Evolutionary conservation across 2,329 filamentous ascomycete species (phyloP), one percentile per base, ranked within the genome.

Genomic region (Alternaria alternata): DNA sequence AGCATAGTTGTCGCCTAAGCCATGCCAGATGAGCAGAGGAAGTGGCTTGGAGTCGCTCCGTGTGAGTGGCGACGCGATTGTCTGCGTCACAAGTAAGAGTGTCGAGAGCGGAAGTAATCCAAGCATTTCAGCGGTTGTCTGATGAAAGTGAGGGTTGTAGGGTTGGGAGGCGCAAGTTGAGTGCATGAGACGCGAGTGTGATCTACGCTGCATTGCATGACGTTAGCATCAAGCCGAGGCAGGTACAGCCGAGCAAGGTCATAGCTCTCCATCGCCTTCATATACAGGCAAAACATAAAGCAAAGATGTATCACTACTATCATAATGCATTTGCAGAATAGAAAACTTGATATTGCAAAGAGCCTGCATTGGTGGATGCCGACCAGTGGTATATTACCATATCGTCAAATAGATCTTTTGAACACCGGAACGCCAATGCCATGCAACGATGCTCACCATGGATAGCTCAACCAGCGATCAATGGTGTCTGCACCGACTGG

Each of bases 11-110:
- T 95, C 92, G 71, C 87, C 87, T n/a, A 89, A 81, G 58, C 88
- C 95, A 79, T 99, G 95, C 95, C 95, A 99, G 81, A 99, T 91
- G 61, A 99, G 86, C 36, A 99, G 85, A 1, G 95, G 95, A 30
- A 97, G 93, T 8, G 68, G 76, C 58, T 70, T 57, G 41, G 61
- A 65, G 14, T 48, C 22, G 32, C 43, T 39, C 9, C 39, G 52
- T n/a, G 56, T 43, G 43, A 59, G 53, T 7, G 70, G 68, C 26
- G 63, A 65, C 22, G 62, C 67, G 56, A 66, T 59, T 20, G 55
- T 53, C 26, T 61, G 57, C 5, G 65, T 54, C 26, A 70, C 34
- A 14, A 72, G 62, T 9, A 72, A 56, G 18, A 75, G 58, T 14
- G 66, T 67, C 28, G 70, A 66, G 6, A 75, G 52, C 1, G 68